phyloP scores from a whole-genome alignment of 306 rosid species.

The Rosa persica region DNA sequence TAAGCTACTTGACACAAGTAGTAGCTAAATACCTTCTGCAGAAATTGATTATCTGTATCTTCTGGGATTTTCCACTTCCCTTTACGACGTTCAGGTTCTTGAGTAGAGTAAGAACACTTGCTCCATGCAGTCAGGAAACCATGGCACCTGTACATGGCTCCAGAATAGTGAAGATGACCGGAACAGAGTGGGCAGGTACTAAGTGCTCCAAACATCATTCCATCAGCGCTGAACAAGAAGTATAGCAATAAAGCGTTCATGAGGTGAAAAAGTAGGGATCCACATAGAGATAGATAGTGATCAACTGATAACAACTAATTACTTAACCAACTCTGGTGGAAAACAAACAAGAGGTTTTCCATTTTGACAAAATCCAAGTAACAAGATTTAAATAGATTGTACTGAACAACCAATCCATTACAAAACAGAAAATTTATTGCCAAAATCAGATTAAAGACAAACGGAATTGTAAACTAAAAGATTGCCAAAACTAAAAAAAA shows the following conservation, averaged over 20 bases:
- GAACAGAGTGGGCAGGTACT: constrained; percentile 72
- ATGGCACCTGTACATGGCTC: constrained; percentile 79
- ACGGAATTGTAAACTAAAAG: background rate
- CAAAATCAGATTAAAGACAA: background rate
- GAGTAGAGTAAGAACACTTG: constrained; percentile 80
- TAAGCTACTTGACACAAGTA: constrained; percentile 12
- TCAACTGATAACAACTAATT: background rate
- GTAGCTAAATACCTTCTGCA: constrained; percentile 55
- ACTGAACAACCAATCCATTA: background rate
- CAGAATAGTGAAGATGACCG: constrained; percentile 67
- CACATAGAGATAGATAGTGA: background rate
- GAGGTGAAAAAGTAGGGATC: background rate
- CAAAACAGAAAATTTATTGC: background rate
- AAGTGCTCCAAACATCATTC: constrained; percentile 98
- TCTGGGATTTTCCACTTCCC: constrained; percentile 91
- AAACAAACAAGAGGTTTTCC: background rate
- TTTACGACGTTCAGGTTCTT: constrained; percentile 58
- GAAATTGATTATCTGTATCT: constrained; percentile 67
- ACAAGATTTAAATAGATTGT: background rate
- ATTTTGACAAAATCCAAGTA: background rate
- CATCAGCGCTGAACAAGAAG: constrained; percentile 67
- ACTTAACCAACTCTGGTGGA: background rate
- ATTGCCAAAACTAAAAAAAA: constrained; percentile 8
- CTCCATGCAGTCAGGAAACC: constrained; percentile 86
- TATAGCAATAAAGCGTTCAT: constrained; percentile 12